phyloP scores from a whole-genome alignment of 805 yeast species.

The Ascoidea asiatica region DNA sequence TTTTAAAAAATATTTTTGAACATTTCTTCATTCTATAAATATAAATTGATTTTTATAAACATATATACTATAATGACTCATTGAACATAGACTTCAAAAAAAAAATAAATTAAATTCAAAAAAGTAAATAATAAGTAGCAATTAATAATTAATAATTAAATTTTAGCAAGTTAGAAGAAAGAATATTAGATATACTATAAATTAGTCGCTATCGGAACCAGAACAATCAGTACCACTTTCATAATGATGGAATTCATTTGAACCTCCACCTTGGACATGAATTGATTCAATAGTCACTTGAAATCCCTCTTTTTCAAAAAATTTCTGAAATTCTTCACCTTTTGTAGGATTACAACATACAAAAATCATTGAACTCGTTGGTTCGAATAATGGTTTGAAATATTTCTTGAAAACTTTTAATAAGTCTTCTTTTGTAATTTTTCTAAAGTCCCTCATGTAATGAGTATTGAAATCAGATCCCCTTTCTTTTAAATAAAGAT shows the following conservation, averaged over 20 bases:
- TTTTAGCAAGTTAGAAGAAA: no score
- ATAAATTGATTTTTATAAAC: no score
- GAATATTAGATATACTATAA: no score
- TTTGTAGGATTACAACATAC: slow-evolving; percentile 64
- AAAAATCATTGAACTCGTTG: slow-evolving; percentile 44
- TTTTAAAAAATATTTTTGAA: no score
- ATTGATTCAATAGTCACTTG: slow-evolving; percentile 44
- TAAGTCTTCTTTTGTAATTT: slow-evolving; percentile 41
- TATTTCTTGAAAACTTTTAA: slow-evolving; percentile 36
- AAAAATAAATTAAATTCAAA: no score
- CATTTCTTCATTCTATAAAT: no score
- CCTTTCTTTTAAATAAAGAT: slow-evolving; percentile 51
- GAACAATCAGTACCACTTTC: slow-evolving; percentile 13
- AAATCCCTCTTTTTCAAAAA: slow-evolving; percentile 44
- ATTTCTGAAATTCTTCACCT: slow-evolving; percentile 28
- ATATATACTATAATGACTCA: no score
- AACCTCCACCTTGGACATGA: slow-evolving; percentile 13
- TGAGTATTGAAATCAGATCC: slow-evolving; percentile 50
- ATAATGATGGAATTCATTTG: slow-evolving; percentile 13
- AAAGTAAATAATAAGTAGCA: no score
- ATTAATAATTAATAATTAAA: no score
- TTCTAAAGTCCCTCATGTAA: slow-evolving; percentile 38
- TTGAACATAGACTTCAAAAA: no score
- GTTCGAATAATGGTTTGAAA: slow-evolving; percentile 50
- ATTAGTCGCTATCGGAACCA: no score